A percentile compares a stretch with the other conserved stretches of the same genome.
These are phyloP conservation scores for Aegilops longissima DNA, from an alignment of 176 grass and related monocot species.

Conservation along the genomic window DNA sequence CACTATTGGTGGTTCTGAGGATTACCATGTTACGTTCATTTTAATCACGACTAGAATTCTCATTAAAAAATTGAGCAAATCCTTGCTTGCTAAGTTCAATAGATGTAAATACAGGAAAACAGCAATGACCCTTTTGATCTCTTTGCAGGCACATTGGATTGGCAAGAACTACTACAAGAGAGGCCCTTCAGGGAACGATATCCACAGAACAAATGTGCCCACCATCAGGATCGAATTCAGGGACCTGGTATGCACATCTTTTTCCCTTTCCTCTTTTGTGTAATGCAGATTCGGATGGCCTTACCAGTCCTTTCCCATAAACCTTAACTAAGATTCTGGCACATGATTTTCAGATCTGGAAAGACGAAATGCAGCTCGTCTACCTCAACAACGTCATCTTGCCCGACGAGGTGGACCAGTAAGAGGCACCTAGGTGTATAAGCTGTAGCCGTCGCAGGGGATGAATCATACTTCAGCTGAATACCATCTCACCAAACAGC, in stretches of 20 bases:
- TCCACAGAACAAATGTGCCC: slow-evolving; percentile 93
- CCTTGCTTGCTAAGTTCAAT: background rate
- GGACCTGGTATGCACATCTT: slow-evolving; percentile 51
- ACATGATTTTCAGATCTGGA: slow-evolving; percentile 81
- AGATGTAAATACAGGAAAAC: background rate
- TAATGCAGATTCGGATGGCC: background rate
- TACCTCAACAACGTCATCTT: slow-evolving; percentile 62
- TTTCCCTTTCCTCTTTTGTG: background rate
- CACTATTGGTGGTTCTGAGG: background rate
- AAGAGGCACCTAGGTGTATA: slow-evolving; percentile 12
- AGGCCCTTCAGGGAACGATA: slow-evolving; percentile 81
- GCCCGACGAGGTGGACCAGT: slow-evolving; percentile 72
- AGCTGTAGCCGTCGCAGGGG: background rate
- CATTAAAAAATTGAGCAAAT: background rate
- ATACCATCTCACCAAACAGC: background rate
- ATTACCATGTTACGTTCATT: slow-evolving; percentile 10
- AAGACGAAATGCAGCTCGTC: slow-evolving; percentile 89
- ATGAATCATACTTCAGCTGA: slow-evolving; percentile 3
- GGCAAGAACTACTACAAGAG: slow-evolving; percentile 83
- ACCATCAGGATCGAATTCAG: slow-evolving; percentile 91
- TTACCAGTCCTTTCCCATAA: background rate
- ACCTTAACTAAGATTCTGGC: slow-evolving; percentile 13
- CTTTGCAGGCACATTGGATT: slow-evolving; percentile 91
- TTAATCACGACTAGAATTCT: background rate
- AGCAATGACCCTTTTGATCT: background rate